Evolutionary conservation across 2,329 filamentous ascomycete genomes (phyloP).

Genomic region (Nakataea oryzae): DNA sequence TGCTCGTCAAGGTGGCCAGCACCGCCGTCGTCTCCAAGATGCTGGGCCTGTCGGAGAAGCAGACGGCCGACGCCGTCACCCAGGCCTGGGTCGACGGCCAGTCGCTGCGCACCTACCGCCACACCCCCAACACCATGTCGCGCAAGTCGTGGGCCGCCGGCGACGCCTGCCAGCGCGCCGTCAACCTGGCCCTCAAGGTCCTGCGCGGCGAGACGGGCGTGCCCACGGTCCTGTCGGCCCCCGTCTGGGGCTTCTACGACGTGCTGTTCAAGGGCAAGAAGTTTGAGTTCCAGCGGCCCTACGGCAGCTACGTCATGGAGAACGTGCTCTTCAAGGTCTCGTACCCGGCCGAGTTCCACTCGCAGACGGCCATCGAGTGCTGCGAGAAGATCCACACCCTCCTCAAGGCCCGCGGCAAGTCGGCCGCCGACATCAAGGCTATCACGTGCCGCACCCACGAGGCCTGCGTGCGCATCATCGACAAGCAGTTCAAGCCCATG

Average conservation of each 20-base stretch:
- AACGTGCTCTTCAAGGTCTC: conserved; percentile 99
- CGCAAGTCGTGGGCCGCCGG: conserved; percentile 98
- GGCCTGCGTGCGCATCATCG: conserved; percentile 96
- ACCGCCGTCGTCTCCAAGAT: conserved; percentile 92
- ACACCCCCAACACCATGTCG: conserved; percentile 98
- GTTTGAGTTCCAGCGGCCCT: conserved; percentile 91
- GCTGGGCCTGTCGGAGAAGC: conserved; percentile 78
- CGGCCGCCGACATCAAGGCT: conserved; percentile 83
- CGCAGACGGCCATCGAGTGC: conserved; percentile 93
- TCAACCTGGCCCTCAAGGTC: conserved; percentile 85
- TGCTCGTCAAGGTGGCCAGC: conserved; percentile 94
- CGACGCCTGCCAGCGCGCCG: conserved; percentile 91
- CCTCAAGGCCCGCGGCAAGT: conserved; percentile 78
- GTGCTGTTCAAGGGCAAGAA: conserved; percentile 93
- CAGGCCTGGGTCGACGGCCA: conserved; percentile 98
- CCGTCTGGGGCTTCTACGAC: conserved; percentile 97
- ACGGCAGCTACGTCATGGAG: conserved; percentile 99
- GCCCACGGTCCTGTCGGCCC: conserved; percentile 84
- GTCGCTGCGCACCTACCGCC: conserved; percentile 90
- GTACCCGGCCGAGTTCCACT: conserved; percentile 98
- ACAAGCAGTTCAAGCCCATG: conserved; percentile 99
- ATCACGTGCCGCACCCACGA: conserved; percentile 96
- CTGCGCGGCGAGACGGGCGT: conserved; percentile 84
- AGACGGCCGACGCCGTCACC: conserved; percentile 90
- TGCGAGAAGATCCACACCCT: conserved; percentile 80